A percentile compares a stretch with the other conserved stretches of the same genome.
These are phyloP conservation scores for Hymenoscyphus occultus DNA, from an alignment of 2,329 filamentous ascomycete species.

Conservation along the genomic window DNA sequence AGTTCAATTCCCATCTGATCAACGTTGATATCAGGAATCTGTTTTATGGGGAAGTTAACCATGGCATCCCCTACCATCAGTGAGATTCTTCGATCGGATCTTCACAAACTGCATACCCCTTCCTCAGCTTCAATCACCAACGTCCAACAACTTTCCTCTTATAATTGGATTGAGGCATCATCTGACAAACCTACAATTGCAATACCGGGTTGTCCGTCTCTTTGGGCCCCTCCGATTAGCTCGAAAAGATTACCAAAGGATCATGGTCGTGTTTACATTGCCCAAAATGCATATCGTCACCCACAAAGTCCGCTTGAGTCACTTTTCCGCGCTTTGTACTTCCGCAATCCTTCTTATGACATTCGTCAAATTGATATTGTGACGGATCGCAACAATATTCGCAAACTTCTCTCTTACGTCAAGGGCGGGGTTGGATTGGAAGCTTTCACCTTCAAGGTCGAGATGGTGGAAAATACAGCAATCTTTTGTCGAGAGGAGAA, in stretches of 20 bases:
- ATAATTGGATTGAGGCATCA: conserved; percentile 47
- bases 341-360: conserved; percentile 36
- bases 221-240: conserved; percentile 38
- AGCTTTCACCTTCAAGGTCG: conserved; percentile 43
- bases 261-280: conserved; percentile 42
- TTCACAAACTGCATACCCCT: conserved; percentile 21
- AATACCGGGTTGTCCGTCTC: conserved; percentile 43
- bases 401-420: conserved; percentile 47
- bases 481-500: conserved; percentile 40
- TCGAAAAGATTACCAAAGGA: conserved; percentile 37
- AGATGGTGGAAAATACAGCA: conserved; percentile 39
- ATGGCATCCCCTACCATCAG: conserved; percentile 12
- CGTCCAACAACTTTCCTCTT: conserved; percentile 45
- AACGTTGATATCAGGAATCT: background rate
- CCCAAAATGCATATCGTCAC: conserved; percentile 45
- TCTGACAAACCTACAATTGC: conserved; percentile 41
- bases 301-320: conserved; percentile 46
- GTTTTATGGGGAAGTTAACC: background rate
- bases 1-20: no score
- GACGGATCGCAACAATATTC: conserved; percentile 47
- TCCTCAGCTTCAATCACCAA: conserved; percentile 37
- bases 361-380: conserved; percentile 39
- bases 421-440: conserved; percentile 33
- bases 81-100: conserved; percentile 27
- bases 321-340: conserved; percentile 44